A percentile compares a stretch with the other conserved stretches of the same genome.
phyloP scores from a whole-genome alignment of 1,284 basidiomycete species.

The Flammula alnicola region DNA sequence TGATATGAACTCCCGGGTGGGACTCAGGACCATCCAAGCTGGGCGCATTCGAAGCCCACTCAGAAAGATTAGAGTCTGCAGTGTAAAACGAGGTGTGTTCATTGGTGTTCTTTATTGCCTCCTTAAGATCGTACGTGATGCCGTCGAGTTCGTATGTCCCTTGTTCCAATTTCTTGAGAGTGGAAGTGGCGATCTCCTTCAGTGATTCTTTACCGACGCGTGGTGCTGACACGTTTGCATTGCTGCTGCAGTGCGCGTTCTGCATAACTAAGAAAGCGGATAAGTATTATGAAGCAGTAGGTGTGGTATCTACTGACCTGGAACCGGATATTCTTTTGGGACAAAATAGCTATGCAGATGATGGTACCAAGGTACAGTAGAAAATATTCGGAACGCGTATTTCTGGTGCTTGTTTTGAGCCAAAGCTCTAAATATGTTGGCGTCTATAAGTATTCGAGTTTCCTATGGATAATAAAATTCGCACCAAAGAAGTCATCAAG shows the following conservation, averaged over 20 bases:
- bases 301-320: too few relatives aligned
- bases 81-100: conserved; percentile 26
- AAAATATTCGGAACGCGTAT: too few relatives aligned
- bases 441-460: too few relatives aligned
- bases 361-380: too few relatives aligned
- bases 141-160: conserved; percentile 5
- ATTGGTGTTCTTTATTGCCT: conserved; percentile 21
- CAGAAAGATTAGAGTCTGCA: conserved; percentile 24
- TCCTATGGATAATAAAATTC: too few relatives aligned
- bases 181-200: conserved; percentile 3
- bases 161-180: conserved; percentile 1
- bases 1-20: conserved; percentile 31
- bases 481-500: too few relatives aligned
- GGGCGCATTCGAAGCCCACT: conserved; percentile 21
- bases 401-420: too few relatives aligned
- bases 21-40: background rate
- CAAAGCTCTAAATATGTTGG: too few relatives aligned
- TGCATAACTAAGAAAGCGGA: background rate
- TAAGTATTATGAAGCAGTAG: too few relatives aligned
- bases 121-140: background rate
- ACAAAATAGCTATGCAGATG: too few relatives aligned
- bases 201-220: background rate
- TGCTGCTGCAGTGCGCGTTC: background rate
- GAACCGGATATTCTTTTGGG: too few relatives aligned
- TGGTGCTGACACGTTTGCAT: background rate